phyloP scores from a whole-genome alignment of 805 yeast genomes.

The Yamadazyma kitorensis region DNA sequence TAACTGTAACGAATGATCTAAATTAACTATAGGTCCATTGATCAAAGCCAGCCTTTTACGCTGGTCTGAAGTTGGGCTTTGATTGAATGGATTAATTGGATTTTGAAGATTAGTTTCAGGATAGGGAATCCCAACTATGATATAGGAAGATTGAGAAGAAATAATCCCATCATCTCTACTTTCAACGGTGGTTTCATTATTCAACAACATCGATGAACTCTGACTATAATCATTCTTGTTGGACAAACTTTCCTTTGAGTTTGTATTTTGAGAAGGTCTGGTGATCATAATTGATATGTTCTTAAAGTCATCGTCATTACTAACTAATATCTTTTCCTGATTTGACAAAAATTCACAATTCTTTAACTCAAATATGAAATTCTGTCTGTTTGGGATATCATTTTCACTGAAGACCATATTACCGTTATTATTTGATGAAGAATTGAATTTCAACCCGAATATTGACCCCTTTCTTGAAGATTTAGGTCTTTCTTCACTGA shows the following conservation, averaged over 20 bases:
- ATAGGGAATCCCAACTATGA: slow-evolving; percentile 39
- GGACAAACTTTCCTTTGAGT: slow-evolving; percentile 6
- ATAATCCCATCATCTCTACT: slow-evolving; percentile 21
- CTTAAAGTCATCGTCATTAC: slow-evolving; percentile 25
- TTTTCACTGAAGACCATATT: slow-evolving; percentile 6
- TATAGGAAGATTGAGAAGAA: slow-evolving; percentile 28
- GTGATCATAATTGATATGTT: slow-evolving; percentile 34
- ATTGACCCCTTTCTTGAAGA: slow-evolving; percentile 33
- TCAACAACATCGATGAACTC: slow-evolving; percentile 32
- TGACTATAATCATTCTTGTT: slow-evolving; percentile 27
- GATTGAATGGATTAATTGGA: slow-evolving; percentile 39
- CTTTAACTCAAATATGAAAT: slow-evolving; percentile 12
- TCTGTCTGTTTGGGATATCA: slow-evolving; percentile 13
- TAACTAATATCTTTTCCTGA: slow-evolving; percentile 32
- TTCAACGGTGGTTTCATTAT: slow-evolving; percentile 6
- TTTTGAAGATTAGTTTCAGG: slow-evolving; percentile 33
- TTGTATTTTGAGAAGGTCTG: slow-evolving; percentile 23
- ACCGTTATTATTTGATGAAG: slow-evolving; percentile 10
- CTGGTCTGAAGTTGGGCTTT: slow-evolving; percentile 57
- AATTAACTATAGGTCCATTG: slow-evolving; percentile 78
- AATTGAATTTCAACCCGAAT: slow-evolving; percentile 38
- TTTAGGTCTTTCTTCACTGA: slow-evolving; percentile 19
- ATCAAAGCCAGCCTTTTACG: slow-evolving; percentile 75
- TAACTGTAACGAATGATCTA: slow-evolving; percentile 62
- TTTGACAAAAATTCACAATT: slow-evolving; percentile 30